Base-by-base conservation (phyloP, 2,329 filamentous ascomycete species). In the Colletotrichum sp. region DNA sequence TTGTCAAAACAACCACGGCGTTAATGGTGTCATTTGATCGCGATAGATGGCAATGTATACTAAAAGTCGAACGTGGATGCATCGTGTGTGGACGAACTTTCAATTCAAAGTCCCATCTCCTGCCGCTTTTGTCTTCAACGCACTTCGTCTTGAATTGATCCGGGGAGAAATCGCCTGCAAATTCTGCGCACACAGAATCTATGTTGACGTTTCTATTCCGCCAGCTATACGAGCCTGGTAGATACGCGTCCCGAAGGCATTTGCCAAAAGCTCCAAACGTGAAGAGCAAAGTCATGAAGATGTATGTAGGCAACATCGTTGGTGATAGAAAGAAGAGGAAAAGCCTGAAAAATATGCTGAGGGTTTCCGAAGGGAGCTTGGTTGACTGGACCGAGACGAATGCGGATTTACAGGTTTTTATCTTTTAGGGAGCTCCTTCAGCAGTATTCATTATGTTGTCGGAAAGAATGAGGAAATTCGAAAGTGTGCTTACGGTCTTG, bases 341-440 rank as follows among this genome's bases (percentile, higher is more conserved):
- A 44, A 12, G 9, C 0, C 0, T n/a, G 39, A 44, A 44, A 0
- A n/a, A 0, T 44, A 44, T 1, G 18, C 1, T 44, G 18, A 12
- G 9, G 9, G 9, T n/a, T 4, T n/a, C 9, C 7, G 9, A 44
- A 44, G 39, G 18, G 18, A n/a, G 0, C 39, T n/a, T 44, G 18
- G 18, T 0, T n/a, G 18, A 12, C 0, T 0, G 0, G 18, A n/a
- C 39, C 39, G 0, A 0, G 9, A 44, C 39, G 18, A n/a, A 44
- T 44, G 18, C 9, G 9, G 5, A n/a, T n/a, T n/a, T 0, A n/a
- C 3, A 10, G 39, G 8, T 44, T n/a, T n/a, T 44, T n/a, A 44
- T n/a, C 0, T n/a, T 44, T 44, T 1, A 44, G 0, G 0, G 0
- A 2, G 16, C 39, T n/a, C 1, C 10, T 44, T 18, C 16, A 0